Evolutionary conservation across 306 rosid genomes (phyloP).

Genomic region (Vigna hirtella): DNA sequence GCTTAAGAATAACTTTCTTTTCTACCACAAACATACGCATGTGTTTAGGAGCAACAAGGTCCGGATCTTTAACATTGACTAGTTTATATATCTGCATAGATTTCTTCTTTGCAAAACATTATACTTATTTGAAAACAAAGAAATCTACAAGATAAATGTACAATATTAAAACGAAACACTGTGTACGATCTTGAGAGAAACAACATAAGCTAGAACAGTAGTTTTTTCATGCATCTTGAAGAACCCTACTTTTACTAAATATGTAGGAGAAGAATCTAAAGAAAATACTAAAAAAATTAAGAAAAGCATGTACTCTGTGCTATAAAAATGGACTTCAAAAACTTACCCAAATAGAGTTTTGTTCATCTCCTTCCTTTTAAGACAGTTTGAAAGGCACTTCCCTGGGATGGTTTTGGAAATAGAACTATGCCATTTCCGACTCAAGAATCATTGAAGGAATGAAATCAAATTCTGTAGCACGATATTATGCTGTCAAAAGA

Average conservation of each 20-base stretch:
- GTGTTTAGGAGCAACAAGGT: too few species aligned
- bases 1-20: too few species aligned
- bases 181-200: background rate
- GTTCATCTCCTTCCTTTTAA: background rate
- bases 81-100: too few species aligned
- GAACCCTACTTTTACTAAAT: background rate
- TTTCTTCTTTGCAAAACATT: too few species aligned
- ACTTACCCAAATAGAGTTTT: background rate
- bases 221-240: background rate
- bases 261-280: background rate
- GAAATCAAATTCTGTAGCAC: background rate
- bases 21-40: too few species aligned
- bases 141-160: too few species aligned
- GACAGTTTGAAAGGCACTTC: background rate
- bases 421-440: background rate
- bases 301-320: background rate
- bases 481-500: background rate
- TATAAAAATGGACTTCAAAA: background rate
- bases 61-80: too few species aligned
- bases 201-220: background rate
- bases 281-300: background rate
- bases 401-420: background rate
- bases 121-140: too few species aligned
- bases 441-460: background rate
- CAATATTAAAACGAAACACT: background rate